Conservation (phyloP, 352 stramenopile species). For the Phytophthora sansomeana region DNA sequence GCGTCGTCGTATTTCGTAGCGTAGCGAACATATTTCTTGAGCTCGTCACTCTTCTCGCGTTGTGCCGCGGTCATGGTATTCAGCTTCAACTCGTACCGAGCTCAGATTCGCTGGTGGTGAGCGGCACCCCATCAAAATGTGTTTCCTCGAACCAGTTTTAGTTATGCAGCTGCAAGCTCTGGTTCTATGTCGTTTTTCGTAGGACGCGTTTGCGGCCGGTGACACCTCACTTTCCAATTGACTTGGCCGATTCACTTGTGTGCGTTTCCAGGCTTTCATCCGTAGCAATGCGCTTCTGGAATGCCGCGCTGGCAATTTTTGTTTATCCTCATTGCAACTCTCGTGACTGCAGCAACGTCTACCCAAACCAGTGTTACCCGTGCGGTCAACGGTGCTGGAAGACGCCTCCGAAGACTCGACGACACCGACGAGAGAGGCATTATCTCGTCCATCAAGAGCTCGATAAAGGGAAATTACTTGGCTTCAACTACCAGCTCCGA, state of each 20-base stretch:
- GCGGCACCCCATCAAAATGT: too few relatives aligned
- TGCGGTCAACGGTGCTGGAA: neutral
- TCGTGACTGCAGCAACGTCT: neutral
- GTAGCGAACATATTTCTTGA: conserved; percentile 9
- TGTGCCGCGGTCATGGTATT: neutral
- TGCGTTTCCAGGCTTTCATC: too few relatives aligned
- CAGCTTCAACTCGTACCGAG: neutral
- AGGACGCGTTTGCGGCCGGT: too few relatives aligned
- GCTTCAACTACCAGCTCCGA: neutral
- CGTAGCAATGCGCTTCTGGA: neutral
- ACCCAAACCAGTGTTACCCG: neutral
- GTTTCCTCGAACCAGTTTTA: too few relatives aligned
- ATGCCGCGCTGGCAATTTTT: neutral
- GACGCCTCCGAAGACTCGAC: neutral
- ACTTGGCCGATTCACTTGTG: too few relatives aligned
- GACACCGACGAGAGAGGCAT: neutral
- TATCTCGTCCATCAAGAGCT: neutral
- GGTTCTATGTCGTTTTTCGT: too few relatives aligned
- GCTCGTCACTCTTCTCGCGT: neutral
- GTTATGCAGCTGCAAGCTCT: too few relatives aligned
- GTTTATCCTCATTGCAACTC: neutral
- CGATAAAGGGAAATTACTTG: neutral
- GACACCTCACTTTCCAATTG: too few relatives aligned
- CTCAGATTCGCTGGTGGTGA: too few relatives aligned
- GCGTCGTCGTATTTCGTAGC: conserved; percentile 17